Base-by-base conservation (phyloP, 257 asterid genomes). In the Cruciata laevipes region DNA sequence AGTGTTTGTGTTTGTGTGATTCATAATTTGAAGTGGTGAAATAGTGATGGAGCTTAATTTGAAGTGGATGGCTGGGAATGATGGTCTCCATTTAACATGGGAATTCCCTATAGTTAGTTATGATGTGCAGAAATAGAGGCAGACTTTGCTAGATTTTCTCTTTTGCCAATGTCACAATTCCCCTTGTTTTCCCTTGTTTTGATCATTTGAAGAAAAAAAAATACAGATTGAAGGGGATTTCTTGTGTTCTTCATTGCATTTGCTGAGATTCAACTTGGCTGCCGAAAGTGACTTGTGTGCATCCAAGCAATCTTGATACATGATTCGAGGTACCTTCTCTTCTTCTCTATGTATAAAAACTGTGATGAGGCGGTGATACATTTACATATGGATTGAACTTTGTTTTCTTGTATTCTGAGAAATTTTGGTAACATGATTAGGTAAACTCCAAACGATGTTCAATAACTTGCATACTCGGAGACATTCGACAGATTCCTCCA, bases 401-500 rank as follows among this genome's bases (percentile, higher is more conserved):
- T 3, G 14, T 13, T 13, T 47, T 14, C 18, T 42, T 40, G 3
- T 11, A 37, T 37, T 47, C 16, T 47, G 55, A 47, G 1, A 42
- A n/a, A 53, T n/a, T n/a, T 53, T 53, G 17, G 49, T 1, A 10
- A 40, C 4, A 42, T 42, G 11, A 42, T 42, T 8, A 62, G 69
- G 74, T 77, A 84, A 40, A 69, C 69, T 18, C 25, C 35, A 42
- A 63, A 73, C 8, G 44, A 87, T 90, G 97, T 77, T 72, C 44
- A 75, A 78, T 30, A 76, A 78, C 37, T 76, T 83, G 51, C 74
- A 73, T 31, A 69, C 83, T 33, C 75, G 81, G 76, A 76, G 82
- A 23, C 74, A 79, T 61, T 79, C 79, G 62, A 52, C 82, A 0
- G 87, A 86, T 60, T 87, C 95, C 11, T 81, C 92, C 30, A 61